phyloP scores from a whole-genome alignment of 257 asterid genomes.

The Ophiorrhiza pumila region DNA sequence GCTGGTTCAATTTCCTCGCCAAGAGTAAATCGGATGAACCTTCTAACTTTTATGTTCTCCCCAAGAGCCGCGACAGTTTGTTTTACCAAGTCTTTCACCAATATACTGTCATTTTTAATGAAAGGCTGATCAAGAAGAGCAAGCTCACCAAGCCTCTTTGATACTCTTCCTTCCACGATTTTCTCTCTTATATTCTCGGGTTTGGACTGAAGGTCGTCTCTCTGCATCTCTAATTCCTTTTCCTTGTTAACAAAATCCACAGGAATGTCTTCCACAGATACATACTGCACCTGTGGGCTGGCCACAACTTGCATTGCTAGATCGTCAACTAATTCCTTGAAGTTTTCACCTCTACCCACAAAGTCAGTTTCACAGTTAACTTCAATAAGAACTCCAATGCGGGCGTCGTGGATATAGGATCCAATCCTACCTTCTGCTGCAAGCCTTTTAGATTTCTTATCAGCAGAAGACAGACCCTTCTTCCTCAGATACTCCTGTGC shows the following conservation, averaged over 20 bases:
- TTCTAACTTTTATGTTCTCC: conserved; percentile 84
- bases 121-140: conserved; percentile 80
- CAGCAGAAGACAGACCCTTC: conserved; percentile 93
- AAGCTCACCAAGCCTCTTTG: conserved; percentile 92
- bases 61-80: conserved; percentile 89
- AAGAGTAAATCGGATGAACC: conserved; percentile 75
- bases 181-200: conserved; percentile 84
- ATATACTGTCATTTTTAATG: conserved; percentile 62
- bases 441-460: conserved; percentile 85
- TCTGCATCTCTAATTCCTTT: conserved; percentile 87
- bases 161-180: conserved; percentile 78
- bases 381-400: conserved; percentile 92
- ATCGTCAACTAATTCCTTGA: conserved; percentile 72
- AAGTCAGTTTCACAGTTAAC: conserved; percentile 97
- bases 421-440: conserved; percentile 99
- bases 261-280: conserved; percentile 73
- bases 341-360: conserved; percentile 76
- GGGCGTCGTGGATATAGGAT: conserved; percentile 82
- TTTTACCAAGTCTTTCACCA: conserved; percentile 87
- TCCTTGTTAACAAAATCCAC: conserved; percentile 48
- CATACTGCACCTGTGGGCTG: conserved; percentile 75
- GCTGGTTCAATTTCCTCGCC: conserved; percentile 48
- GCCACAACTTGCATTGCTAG: conserved; percentile 98
- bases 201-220: conserved; percentile 86
- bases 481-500: conserved; percentile 89